Evolutionary conservation across 306 rosid species (phyloP).

Genomic region (Malus fusca): DNA sequence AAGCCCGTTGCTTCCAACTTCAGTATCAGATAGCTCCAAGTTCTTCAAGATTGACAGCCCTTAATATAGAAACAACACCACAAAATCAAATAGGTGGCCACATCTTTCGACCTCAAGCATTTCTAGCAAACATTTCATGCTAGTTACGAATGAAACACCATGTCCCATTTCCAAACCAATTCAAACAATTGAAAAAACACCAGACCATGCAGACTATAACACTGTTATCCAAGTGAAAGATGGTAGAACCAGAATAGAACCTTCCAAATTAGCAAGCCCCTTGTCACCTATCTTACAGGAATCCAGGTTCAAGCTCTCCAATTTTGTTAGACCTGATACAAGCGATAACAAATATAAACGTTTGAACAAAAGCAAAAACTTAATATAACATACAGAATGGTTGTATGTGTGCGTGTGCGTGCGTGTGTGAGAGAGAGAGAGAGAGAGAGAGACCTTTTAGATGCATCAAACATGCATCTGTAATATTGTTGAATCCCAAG

Average conservation of each 20-base stretch:
- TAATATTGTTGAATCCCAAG: constrained; percentile 52
- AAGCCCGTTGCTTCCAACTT: constrained; percentile 57
- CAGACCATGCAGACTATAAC: background rate
- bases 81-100: background rate
- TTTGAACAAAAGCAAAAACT: background rate
- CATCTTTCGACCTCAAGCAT: background rate
- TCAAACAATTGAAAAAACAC: background rate
- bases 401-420: background rate
- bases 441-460: constrained; percentile 47
- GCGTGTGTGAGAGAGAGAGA: background rate
- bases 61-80: constrained; percentile 9
- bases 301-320: constrained; percentile 66
- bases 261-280: constrained; percentile 58
- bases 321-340: constrained; percentile 48
- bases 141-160: background rate
- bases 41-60: constrained; percentile 49
- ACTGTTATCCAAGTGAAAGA: background rate
- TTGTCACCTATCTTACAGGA: constrained; percentile 55
- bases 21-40: constrained; percentile 69
- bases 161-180: background rate
- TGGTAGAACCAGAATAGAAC: constrained; percentile 13
- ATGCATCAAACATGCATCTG: constrained; percentile 50
- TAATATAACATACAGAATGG: background rate
- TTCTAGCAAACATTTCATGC: background rate
- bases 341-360: background rate